phyloP scores from a whole-genome alignment of 2,329 filamentous ascomycete genomes.

The Xylaria sp. region DNA sequence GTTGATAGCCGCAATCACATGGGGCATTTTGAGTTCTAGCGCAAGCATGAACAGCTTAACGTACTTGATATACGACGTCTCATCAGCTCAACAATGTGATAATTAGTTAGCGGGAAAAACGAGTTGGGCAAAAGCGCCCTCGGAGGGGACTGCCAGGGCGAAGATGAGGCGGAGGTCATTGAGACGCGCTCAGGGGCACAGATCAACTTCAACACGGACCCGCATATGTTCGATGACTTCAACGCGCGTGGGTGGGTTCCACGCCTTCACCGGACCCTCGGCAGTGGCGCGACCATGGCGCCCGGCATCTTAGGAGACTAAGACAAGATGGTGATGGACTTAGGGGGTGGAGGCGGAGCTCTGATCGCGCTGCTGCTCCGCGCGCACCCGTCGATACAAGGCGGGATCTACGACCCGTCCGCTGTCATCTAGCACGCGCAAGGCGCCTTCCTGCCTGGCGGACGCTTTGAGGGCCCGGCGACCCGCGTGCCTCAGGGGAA shows the following conservation, averaged over 20 bases:
- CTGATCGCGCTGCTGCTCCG: slow-evolving; percentile 46
- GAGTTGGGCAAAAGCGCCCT: too few species aligned
- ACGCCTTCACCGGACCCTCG: slow-evolving; percentile 45
- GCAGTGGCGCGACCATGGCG: slow-evolving; percentile 46
- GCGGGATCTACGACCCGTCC: slow-evolving; percentile 44
- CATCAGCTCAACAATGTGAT: too few species aligned
- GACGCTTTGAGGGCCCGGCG: too few species aligned
- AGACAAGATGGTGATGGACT: slow-evolving; percentile 43
- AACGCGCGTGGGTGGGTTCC: slow-evolving; percentile 40
- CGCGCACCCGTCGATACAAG: slow-evolving; percentile 38
- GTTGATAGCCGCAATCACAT: too few species aligned
- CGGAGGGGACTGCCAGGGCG: too few species aligned
- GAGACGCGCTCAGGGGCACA: slow-evolving; percentile 45
- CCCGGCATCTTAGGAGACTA: slow-evolving; percentile 50
- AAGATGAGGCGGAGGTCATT: too few species aligned
- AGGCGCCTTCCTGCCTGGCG: slow-evolving; percentile 39
- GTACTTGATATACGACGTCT: too few species aligned
- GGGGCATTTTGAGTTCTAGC: too few species aligned
- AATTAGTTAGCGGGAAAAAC: too few species aligned
- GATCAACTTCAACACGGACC: slow-evolving; percentile 48
- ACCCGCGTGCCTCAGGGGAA: slow-evolving; percentile 33
- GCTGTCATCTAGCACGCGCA: slow-evolving; percentile 43
- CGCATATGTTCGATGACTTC: slow-evolving; percentile 49
- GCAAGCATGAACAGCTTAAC: too few species aligned
- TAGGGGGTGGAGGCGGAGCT: slow-evolving; percentile 49